phyloP scores from a whole-genome alignment of 2,329 filamentous ascomycete genomes.

The Botrytis tulipae region DNA sequence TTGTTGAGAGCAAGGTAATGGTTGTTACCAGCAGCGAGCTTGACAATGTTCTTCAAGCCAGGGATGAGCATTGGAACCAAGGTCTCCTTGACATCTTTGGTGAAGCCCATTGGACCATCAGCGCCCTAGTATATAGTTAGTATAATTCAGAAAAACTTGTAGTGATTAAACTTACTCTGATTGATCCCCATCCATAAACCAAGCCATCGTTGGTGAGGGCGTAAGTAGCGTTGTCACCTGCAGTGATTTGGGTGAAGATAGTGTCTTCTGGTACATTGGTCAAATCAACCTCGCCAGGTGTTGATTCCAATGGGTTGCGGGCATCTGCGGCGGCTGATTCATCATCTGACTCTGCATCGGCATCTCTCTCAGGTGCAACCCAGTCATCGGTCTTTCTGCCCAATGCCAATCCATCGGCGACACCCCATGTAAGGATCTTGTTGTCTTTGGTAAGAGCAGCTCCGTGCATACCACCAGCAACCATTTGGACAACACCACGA shows the following conservation, averaged over 20 bases:
- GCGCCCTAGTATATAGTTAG: conserved; percentile 47
- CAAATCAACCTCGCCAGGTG: conserved; percentile 56
- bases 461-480: conserved; percentile 79
- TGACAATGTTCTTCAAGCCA: conserved; percentile 52
- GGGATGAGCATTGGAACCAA: conserved; percentile 50
- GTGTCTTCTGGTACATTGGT: conserved; percentile 53
- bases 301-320: conserved; percentile 56
- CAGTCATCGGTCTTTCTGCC: conserved; percentile 67
- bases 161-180: conserved; percentile 52
- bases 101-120: conserved; percentile 61
- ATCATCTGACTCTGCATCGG: conserved; percentile 42
- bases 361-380: conserved; percentile 60
- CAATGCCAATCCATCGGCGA: conserved; percentile 79
- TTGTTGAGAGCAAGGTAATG: conserved; percentile 58
- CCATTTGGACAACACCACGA: conserved; percentile 69
- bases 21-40: conserved; percentile 54
- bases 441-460: conserved; percentile 75
- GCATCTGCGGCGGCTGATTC: conserved; percentile 54
- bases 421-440: conserved; percentile 79
- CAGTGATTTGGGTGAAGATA: conserved; percentile 64
- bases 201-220: conserved; percentile 72
- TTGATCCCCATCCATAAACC: conserved; percentile 82
- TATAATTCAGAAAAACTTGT: not conserved
- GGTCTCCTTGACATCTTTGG: conserved; percentile 12
- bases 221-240: conserved; percentile 73